Evolutionary conservation across 345 rosid species (phyloP).

Genomic region (Diplotaxis tenuifolia): DNA sequence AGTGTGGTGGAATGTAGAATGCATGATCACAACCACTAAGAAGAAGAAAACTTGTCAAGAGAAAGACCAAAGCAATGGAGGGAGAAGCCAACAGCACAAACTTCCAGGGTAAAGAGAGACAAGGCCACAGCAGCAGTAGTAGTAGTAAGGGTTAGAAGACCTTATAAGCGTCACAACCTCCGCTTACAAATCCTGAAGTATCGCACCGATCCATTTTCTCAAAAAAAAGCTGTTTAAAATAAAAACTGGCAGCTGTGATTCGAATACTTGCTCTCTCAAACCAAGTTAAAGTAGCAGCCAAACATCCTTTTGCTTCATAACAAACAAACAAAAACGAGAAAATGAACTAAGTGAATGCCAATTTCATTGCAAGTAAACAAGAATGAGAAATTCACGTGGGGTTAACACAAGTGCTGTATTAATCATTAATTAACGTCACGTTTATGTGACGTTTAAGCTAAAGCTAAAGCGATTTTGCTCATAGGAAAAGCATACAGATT

Average conservation of each 20-base stretch:
- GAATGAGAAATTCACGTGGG: background rate
- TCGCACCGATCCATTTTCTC: slow-evolving; percentile 72
- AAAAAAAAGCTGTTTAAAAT: slow-evolving; percentile 10
- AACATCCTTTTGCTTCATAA: slow-evolving; percentile 54
- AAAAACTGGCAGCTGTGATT: slow-evolving; percentile 12
- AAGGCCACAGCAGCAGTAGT: slow-evolving; percentile 59
- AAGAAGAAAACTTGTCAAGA: slow-evolving; percentile 21
- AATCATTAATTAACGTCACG: no score
- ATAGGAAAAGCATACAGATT: background rate
- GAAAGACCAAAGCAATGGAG: slow-evolving; percentile 47
- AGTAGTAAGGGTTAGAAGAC: slow-evolving; percentile 47
- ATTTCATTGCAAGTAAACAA: background rate
- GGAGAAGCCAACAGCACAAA: slow-evolving; percentile 42
- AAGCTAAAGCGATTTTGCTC: background rate
- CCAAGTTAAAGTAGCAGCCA: slow-evolving; percentile 16
- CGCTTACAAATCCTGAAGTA: slow-evolving; percentile 97
- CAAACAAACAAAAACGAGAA: background rate
- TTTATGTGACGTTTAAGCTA: background rate
- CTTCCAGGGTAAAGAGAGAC: slow-evolving; percentile 52
- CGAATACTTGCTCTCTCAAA: slow-evolving; percentile 13
- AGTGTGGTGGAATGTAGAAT: slow-evolving; percentile 45
- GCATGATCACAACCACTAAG: slow-evolving; percentile 53
- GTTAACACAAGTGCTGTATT: background rate
- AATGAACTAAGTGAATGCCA: slow-evolving; percentile 7
- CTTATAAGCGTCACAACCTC: slow-evolving; percentile 52